Conservation (phyloP, 305 asterid species). For the Petunia hybrid region DNA sequence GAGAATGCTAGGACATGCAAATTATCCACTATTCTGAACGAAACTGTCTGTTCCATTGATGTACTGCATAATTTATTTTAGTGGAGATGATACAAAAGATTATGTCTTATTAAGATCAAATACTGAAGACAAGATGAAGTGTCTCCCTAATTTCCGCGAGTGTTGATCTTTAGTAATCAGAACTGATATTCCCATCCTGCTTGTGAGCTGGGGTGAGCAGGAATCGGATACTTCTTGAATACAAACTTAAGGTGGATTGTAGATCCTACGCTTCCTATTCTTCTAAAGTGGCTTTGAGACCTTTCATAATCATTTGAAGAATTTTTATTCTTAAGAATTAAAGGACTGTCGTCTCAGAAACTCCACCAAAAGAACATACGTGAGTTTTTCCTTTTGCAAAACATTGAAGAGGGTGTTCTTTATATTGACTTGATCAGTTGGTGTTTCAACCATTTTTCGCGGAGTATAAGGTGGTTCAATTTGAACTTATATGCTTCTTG, state of each 20-base stretch:
- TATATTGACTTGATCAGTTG: not conserved
- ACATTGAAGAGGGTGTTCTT: not conserved
- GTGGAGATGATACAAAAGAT: not conserved
- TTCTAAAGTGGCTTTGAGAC: not conserved
- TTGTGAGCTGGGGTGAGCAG: not conserved
- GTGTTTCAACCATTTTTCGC: conserved; percentile 8
- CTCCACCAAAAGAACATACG: not conserved
- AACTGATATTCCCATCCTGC: not conserved
- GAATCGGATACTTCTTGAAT: not conserved
- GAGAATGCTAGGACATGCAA: not conserved
- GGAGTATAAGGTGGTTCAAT: conserved; percentile 19
- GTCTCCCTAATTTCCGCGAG: not conserved
- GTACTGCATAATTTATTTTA: not conserved
- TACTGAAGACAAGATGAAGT: not conserved
- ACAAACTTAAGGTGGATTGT: not conserved
- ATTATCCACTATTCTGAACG: not conserved
- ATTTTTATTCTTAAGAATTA: not conserved
- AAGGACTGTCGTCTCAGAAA: not conserved
- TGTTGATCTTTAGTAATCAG: not conserved
- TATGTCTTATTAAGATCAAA: not conserved
- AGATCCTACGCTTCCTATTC: not conserved
- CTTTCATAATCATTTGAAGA: not conserved
- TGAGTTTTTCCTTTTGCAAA: not conserved
- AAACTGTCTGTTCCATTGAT: conserved; percentile 7
- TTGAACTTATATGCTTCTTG: conserved; percentile 18